These are phyloP conservation scores for Posidonia australis DNA, from an alignment of 106 monocot genomes.

Conservation along the genomic window DNA sequence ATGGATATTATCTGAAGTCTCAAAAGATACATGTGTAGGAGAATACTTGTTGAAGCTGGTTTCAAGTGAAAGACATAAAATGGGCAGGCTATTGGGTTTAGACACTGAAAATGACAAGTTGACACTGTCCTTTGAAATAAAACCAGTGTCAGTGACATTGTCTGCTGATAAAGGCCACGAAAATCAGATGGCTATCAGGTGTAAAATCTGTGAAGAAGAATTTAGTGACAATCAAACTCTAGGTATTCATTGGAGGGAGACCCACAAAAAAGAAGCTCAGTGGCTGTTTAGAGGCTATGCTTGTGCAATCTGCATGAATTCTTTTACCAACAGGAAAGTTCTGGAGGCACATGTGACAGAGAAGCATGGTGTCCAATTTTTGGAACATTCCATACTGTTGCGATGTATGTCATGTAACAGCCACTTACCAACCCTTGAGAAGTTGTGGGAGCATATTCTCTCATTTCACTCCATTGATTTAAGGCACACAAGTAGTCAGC, in stretches of 20 bases:
- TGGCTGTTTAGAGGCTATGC: conserved; percentile 84
- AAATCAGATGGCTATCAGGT: conserved; percentile 31
- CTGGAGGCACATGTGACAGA: conserved; percentile 67
- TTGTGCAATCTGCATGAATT: conserved; percentile 65
- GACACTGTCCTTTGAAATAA: conserved; percentile 13
- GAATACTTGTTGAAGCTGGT: conserved; percentile 75
- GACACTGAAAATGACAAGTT: conserved; percentile 15
- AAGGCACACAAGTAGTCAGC: conserved; percentile 21
- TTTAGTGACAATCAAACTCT: conserved; percentile 54
- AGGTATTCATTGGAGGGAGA: conserved; percentile 56
- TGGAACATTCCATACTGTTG: conserved; percentile 57
- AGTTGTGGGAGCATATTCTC: conserved; percentile 79
- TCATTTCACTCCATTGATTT: conserved; percentile 54
- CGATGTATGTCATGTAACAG: conserved; percentile 69
- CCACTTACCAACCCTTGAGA: conserved; percentile 48
- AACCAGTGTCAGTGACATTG: conserved; percentile 5
- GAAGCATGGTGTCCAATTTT: conserved; percentile 62
- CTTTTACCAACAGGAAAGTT: conserved; percentile 79
- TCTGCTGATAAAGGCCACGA: conserved; percentile 8
- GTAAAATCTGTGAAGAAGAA: conserved; percentile 55
- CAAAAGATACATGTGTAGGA: conserved; percentile 57
- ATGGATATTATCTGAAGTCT: conserved; percentile 51
- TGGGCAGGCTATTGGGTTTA: conserved; percentile 50
- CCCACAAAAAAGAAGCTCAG: conserved; percentile 87
- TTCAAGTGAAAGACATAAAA: conserved; percentile 71